phyloP scores from a whole-genome alignment of 1,139 yeast genomes.

The Zygoascus sp. region DNA sequence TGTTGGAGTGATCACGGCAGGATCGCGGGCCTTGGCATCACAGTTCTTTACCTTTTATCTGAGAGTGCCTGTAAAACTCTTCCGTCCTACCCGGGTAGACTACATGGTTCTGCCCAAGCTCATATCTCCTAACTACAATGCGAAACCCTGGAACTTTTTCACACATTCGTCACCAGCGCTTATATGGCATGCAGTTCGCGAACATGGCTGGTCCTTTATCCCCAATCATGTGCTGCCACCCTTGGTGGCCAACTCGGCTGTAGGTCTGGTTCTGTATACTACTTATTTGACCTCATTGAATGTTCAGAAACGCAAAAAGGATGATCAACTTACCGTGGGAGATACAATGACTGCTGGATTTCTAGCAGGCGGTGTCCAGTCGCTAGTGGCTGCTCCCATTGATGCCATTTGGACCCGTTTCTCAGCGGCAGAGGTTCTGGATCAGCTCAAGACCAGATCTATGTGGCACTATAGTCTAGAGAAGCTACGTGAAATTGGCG shows the following conservation, averaged over 20 bases:
- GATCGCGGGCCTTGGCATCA: slow-evolving; percentile 74
- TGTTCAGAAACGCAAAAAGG: slow-evolving; percentile 20
- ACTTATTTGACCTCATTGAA: slow-evolving; percentile 54
- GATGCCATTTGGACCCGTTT: slow-evolving; percentile 88
- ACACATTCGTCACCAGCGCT: slow-evolving; percentile 71
- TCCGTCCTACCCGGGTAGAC: slow-evolving; percentile 87
- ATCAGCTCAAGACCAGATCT: slow-evolving; percentile 59
- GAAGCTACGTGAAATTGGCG: slow-evolving; percentile 69
- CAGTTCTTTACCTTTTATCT: slow-evolving; percentile 75
- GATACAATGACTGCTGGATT: slow-evolving; percentile 80
- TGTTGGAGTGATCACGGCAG: slow-evolving; percentile 72
- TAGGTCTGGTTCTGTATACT: slow-evolving; percentile 81
- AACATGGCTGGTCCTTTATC: slow-evolving; percentile 82
- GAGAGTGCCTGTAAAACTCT: slow-evolving; percentile 75
- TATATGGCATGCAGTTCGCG: slow-evolving; percentile 60
- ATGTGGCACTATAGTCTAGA: slow-evolving; percentile 71
- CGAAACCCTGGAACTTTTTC: slow-evolving; percentile 59
- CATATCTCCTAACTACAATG: slow-evolving; percentile 31
- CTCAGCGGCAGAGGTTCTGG: slow-evolving; percentile 64
- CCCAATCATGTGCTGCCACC: slow-evolving; percentile 86
- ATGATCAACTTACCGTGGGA: slow-evolving; percentile 18
- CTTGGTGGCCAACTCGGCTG: slow-evolving; percentile 75
- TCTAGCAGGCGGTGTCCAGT: slow-evolving; percentile 79
- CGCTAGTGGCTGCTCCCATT: slow-evolving; percentile 89
- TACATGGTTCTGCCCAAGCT: slow-evolving; percentile 48